Evolutionary conservation across 176 grass and related monocot genomes (phyloP).

Genomic region (Rhynchospora breviuscula): DNA sequence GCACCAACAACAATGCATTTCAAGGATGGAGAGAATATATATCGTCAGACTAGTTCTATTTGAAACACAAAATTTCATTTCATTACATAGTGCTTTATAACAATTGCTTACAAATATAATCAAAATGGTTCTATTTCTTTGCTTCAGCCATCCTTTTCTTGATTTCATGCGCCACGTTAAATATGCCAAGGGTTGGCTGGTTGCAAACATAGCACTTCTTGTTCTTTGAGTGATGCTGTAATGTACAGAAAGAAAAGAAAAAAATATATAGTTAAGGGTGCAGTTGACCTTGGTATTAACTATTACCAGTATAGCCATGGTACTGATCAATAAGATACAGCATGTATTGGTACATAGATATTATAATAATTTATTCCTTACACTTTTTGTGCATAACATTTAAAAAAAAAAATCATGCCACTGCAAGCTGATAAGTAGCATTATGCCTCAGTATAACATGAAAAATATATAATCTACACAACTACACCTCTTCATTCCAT

Average conservation of each 20-base stretch:
- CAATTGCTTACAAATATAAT: background rate
- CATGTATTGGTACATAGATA: background rate
- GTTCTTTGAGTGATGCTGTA: constrained; percentile 85
- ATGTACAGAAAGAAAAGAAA: constrained; percentile 8
- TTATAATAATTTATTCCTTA: too few species aligned
- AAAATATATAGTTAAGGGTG: background rate
- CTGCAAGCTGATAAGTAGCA: background rate
- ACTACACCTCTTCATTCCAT: too few species aligned
- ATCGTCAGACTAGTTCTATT: background rate
- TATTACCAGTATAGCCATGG: background rate
- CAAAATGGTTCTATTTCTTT: constrained; percentile 50
- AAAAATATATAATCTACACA: too few species aligned
- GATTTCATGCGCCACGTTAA: constrained; percentile 79
- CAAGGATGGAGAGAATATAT: background rate
- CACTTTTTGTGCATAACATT: background rate
- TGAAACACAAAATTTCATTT: background rate
- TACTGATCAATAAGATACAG: background rate
- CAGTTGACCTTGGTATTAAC: background rate
- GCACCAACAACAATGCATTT: background rate
- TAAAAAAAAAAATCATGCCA: background rate
- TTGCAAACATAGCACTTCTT: constrained; percentile 90
- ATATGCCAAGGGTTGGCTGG: constrained; percentile 79
- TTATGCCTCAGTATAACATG: background rate
- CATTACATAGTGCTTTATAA: background rate
- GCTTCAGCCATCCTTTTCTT: constrained; percentile 67